These are phyloP conservation scores for Spinellus fusiger DNA, from an alignment of 192 early-diverging fungal genomes.

Conservation along the genomic window DNA sequence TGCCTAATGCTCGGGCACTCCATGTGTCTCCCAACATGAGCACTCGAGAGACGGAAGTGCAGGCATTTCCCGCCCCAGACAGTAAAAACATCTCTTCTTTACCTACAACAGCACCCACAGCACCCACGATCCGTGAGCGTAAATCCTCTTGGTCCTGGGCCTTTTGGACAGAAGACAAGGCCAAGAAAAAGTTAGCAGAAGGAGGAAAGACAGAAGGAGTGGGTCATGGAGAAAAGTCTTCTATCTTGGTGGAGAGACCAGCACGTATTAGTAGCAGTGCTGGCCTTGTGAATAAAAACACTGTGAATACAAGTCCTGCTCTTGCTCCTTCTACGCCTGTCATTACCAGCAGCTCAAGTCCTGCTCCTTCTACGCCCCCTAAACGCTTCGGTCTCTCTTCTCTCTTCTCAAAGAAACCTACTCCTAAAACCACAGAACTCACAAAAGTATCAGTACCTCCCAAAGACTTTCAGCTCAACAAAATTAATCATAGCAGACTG, in stretches of 20 bases:
- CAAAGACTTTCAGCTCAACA: slow-evolving; percentile 17
- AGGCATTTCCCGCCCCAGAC: not conserved
- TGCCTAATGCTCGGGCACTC: not conserved
- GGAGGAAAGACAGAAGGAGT: not conserved
- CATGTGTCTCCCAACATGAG: not conserved
- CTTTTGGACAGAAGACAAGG: slow-evolving; percentile 17
- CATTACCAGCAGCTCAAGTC: not conserved
- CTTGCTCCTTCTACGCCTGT: not conserved
- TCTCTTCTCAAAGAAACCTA: slow-evolving; percentile 9
- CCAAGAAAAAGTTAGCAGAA: slow-evolving; percentile 5
- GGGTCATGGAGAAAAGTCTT: not conserved
- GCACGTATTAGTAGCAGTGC: not conserved
- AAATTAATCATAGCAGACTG: slow-evolving; percentile 37
- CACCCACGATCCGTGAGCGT: not conserved
- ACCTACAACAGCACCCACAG: not conserved
- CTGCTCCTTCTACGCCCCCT: not conserved
- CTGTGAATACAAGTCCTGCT: not conserved
- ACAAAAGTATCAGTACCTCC: slow-evolving; percentile 7
- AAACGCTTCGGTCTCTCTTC: slow-evolving; percentile 7
- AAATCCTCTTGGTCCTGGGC: slow-evolving; percentile 10
- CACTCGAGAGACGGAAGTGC: not conserved
- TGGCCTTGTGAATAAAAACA: too few relatives aligned
- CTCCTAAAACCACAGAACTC: not conserved
- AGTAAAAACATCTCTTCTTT: too few relatives aligned
- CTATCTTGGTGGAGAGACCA: not conserved